Conservation (phyloP, 139 green algal species). For the Volvox reticuliferus region DNA sequence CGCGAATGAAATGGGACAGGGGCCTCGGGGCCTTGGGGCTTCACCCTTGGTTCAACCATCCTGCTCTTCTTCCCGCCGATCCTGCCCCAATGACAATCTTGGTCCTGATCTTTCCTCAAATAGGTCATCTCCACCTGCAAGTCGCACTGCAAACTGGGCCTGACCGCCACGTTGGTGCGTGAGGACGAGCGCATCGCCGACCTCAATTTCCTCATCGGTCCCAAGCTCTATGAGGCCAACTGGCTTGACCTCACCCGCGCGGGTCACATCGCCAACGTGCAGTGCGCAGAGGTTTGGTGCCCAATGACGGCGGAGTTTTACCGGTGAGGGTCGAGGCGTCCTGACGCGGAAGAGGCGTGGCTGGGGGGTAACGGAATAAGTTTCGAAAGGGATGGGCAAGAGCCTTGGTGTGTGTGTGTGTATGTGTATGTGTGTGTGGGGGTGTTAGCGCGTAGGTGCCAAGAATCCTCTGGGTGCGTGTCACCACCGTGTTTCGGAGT, state of each 20-base stretch:
- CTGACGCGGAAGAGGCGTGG: neutral
- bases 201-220: constrained; percentile 99
- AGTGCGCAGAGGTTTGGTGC: constrained; percentile 99
- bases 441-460: too few species aligned
- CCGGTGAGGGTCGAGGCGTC: constrained; percentile 36
- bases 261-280: constrained; percentile 98
- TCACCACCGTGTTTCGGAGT: too few species aligned
- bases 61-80: too few species aligned
- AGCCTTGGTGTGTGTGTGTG: too few species aligned
- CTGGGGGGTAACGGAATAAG: too few species aligned
- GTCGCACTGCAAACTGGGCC: constrained; percentile 97
- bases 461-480: too few species aligned
- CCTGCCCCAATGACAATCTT: too few species aligned
- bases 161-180: constrained; percentile 97
- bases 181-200: constrained; percentile 96
- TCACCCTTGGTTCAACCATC: too few species aligned
- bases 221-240: constrained; percentile 99
- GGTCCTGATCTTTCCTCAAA: neutral
- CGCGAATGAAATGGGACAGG: too few species aligned
- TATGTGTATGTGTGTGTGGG: too few species aligned
- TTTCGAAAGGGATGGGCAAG: too few species aligned
- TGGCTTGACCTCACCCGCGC: constrained; percentile 97
- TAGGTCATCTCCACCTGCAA: constrained; percentile 43
- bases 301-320: constrained; percentile 96
- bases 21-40: too few species aligned